These are phyloP conservation scores for Aspergillus coremiiformis DNA, from an alignment of 495 filamentous ascomycete genomes.

Conservation along the genomic window DNA sequence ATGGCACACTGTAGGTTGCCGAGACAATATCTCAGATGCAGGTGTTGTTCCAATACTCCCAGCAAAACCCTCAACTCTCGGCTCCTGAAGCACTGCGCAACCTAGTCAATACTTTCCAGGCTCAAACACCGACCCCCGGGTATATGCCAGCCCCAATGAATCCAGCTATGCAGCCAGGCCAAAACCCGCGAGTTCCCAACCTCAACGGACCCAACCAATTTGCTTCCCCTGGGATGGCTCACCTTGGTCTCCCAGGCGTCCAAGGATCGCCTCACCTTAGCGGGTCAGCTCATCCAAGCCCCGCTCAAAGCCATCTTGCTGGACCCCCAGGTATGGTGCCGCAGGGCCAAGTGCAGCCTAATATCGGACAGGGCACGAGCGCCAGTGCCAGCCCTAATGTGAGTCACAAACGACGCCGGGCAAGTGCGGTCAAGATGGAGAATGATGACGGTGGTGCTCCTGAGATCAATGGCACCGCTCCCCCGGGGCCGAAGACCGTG, in stretches of 20 bases:
- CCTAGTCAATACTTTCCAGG: constrained; percentile 43
- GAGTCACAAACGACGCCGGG: constrained; percentile 66
- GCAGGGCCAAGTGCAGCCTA: constrained; percentile 57
- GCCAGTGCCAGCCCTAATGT: constrained; percentile 81
- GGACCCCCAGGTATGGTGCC: constrained; percentile 58
- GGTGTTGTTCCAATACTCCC: constrained; percentile 55
- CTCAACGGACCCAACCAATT: constrained; percentile 40
- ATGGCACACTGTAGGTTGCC: constrained; percentile 47
- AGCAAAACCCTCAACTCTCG: constrained; percentile 47
- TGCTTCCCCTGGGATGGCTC: constrained; percentile 44
- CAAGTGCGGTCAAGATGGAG: constrained; percentile 72
- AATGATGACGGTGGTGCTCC: constrained; percentile 48
- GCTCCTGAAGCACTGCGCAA: constrained; percentile 56
- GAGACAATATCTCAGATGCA: constrained; percentile 72
- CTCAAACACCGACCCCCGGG: constrained; percentile 25
- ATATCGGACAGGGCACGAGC: constrained; percentile 59
- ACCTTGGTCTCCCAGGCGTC: constrained; percentile 38
- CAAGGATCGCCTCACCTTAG: constrained; percentile 41
- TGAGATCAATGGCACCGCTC: constrained; percentile 43
- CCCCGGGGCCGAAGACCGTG: constrained; percentile 38
- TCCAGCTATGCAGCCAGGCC: constrained; percentile 31
- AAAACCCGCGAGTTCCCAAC: constrained; percentile 23
- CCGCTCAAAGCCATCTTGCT: constrained; percentile 36
- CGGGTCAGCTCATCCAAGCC: constrained; percentile 42
- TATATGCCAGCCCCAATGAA: constrained; percentile 30